Base-by-base conservation (phyloP, 2,329 filamentous ascomycete species). In the Lecanosticta acicola region DNA sequence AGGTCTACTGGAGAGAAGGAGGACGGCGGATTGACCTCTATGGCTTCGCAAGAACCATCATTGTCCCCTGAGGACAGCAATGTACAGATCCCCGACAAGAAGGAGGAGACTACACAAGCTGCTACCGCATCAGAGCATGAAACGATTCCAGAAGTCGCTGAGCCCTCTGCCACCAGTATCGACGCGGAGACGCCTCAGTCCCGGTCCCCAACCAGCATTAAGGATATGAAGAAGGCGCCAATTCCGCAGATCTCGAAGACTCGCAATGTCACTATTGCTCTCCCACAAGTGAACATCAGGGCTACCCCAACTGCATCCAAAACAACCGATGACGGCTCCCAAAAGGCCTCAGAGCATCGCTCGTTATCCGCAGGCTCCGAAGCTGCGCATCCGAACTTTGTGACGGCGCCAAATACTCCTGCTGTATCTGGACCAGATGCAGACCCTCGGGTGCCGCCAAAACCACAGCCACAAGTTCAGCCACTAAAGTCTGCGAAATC, bases 381-480 rank as follows among this genome's bases (percentile, higher is more conserved):
- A 9, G 48, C 47, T 13, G 43, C 46, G 4, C 44, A 50, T 7
- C 38, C 51, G 11, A 48, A 44, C 33, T 58, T 55, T 24, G 38
- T 53, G 19, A 60, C 54, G 10, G 57, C 60, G 4, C 58, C 57
- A 3, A 54, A 46, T 17, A 59, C 55, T 1, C 56, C 58, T 18
- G 55, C 50, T 14, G 34, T 55, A 20, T 33, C 41, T 26, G 19
- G 45, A 14, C 38, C 33, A 32, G 24, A 29, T 5, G 24, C 24
- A n/a, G 21, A 19, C 17, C 11, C 37, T 32, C 24, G 38, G 24
- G 21, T 14, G 5, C 38, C 19, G 38, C 29, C 17, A 4, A 16
- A 35, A 7, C 20, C 38, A 40, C 16, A 19, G 18, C 11, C 37
- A 29, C 24, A 40, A 26, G 36, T 41, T 17, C 43, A 46, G 16